Conservation (phyloP, 2,329 filamentous ascomycete species). For the Claviceps sorghi region DNA sequence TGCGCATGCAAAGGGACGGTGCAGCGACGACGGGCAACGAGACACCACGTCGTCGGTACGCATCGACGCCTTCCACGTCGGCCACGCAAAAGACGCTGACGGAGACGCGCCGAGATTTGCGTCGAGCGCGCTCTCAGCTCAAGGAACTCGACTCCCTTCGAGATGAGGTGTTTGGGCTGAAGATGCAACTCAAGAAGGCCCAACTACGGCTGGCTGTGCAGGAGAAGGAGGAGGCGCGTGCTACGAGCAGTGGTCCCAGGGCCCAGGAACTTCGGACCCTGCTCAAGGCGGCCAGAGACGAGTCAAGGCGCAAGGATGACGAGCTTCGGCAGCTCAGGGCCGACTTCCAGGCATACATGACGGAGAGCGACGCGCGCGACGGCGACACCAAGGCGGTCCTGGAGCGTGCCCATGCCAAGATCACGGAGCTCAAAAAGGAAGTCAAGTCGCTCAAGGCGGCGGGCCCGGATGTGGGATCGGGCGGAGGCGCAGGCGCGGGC, state of each 20-base stretch:
- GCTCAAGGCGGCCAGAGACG: constrained; percentile 28
- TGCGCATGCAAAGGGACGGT: constrained; percentile 22
- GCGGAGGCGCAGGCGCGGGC: background rate
- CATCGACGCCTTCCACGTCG: constrained; percentile 26
- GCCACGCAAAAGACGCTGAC: constrained; percentile 35
- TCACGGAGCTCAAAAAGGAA: constrained; percentile 40
- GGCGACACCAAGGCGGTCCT: constrained; percentile 40
- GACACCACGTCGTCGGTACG: constrained; percentile 21
- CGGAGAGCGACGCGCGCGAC: constrained; percentile 38
- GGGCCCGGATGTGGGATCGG: no score
- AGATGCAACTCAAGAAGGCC: constrained; percentile 32
- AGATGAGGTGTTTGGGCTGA: constrained; percentile 38
- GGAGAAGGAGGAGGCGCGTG: constrained; percentile 23
- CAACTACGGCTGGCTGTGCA: constrained; percentile 16
- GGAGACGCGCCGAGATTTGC: constrained; percentile 40
- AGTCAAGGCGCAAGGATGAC: constrained; percentile 31
- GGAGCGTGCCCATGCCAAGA: constrained; percentile 41
- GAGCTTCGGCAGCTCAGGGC: constrained; percentile 33
- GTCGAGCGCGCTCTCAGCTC: constrained; percentile 37
- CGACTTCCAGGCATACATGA: constrained; percentile 40
- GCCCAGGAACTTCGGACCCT: constrained; percentile 26
- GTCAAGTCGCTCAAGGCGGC: constrained; percentile 28
- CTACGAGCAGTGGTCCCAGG: constrained; percentile 19
- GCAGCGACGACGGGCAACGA: constrained; percentile 14
- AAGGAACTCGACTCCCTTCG: constrained; percentile 36